Evolutionary conservation across 306 rosid genomes (phyloP).

Genomic region (Castanopsis chinensis): DNA sequence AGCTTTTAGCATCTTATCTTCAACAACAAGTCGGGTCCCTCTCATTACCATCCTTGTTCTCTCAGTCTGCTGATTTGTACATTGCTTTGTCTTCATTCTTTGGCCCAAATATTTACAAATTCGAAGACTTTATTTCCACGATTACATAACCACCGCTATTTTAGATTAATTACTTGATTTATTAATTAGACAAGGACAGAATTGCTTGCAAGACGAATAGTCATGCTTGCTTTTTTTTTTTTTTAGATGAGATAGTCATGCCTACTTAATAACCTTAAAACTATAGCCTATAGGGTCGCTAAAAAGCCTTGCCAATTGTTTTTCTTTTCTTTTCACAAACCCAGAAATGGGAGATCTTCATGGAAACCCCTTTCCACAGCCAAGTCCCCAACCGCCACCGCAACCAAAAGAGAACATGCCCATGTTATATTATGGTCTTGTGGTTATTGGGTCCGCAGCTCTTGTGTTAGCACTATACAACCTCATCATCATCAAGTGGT

Average conservation of each 20-base stretch:
- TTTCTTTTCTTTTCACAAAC: background rate
- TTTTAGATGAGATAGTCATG: background rate
- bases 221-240: background rate
- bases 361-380: slow-evolving; percentile 11
- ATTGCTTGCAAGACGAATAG: slow-evolving; percentile 4
- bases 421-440: slow-evolving; percentile 69
- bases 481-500: slow-evolving; percentile 54
- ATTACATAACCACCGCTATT: slow-evolving; percentile 47
- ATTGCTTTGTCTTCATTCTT: slow-evolving; percentile 35
- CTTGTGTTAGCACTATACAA: slow-evolving; percentile 61
- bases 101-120: background rate
- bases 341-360: slow-evolving; percentile 29
- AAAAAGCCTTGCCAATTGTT: slow-evolving; percentile 1
- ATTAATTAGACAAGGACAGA: slow-evolving; percentile 2
- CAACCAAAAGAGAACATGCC: slow-evolving; percentile 38
- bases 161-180: slow-evolving; percentile 32
- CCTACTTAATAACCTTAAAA: slow-evolving; percentile 5
- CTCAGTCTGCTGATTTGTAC: slow-evolving; percentile 10
- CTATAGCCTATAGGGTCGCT: background rate
- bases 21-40: slow-evolving; percentile 9
- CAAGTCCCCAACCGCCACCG: slow-evolving; percentile 26
- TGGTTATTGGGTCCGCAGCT: slow-evolving; percentile 57
- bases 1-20: slow-evolving; percentile 22
- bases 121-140: background rate
- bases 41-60: slow-evolving; percentile 8